Percentiles rank a stretch among this genome's conserved stretches.
Conservation (phyloP, 805 yeast genomes). For the Saturnispora sanitii region DNA sequence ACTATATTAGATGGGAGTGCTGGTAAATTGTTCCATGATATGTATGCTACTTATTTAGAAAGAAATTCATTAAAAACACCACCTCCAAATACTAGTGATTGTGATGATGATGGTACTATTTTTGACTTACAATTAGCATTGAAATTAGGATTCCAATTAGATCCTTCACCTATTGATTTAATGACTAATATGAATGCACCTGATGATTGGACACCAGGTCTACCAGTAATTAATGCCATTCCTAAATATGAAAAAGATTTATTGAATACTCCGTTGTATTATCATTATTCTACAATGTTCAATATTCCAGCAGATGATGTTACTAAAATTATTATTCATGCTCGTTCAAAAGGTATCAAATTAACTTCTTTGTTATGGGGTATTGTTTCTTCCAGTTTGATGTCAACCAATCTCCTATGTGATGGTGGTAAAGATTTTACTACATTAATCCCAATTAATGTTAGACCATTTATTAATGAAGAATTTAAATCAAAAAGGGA, state of each 20-base stretch:
- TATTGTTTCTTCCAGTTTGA: conserved; percentile 5
- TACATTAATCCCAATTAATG: conserved; percentile 10
- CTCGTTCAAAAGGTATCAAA: conserved; percentile 5
- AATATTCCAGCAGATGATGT: not conserved
- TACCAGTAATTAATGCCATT: not conserved
- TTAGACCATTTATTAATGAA: conserved; percentile 2
- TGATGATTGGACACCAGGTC: not conserved
- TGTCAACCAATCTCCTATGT: not conserved
- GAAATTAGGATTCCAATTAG: not conserved
- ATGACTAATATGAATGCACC: not conserved
- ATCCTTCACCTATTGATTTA: not conserved
- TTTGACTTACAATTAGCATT: not conserved
- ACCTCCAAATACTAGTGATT: too few species aligned
- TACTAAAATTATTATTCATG: not conserved
- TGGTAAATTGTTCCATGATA: not conserved
- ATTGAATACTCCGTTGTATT: conserved; percentile 2
- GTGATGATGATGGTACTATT: not conserved
- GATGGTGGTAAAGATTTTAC: not conserved
- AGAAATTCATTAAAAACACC: not conserved
- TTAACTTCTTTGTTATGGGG: conserved; percentile 9
- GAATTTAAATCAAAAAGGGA: not conserved
- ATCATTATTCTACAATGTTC: conserved; percentile 4
- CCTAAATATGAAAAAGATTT: not conserved
- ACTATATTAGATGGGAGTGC: not conserved
- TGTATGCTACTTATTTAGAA: not conserved